Evolutionary conservation across 2,329 filamentous ascomycete genomes (phyloP), one percentile per base, ranked within the genome.

Genomic region (Furcasterigmium furcatum): DNA sequence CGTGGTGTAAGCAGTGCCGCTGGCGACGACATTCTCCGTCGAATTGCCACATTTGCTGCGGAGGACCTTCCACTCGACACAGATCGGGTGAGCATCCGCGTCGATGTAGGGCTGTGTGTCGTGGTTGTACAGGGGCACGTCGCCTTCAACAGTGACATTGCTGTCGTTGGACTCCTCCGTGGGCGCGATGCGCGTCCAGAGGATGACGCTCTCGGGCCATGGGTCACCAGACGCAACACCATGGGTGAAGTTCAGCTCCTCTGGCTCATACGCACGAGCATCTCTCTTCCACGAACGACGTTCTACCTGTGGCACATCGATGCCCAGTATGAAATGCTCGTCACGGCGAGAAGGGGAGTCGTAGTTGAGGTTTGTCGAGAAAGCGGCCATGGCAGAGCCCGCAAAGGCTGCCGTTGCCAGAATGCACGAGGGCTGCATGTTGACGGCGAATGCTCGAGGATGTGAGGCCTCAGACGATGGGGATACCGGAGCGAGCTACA

Each of bases 11-110:
- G 76, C 83, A 29, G 66, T 76, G 5, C 86, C 86, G 1, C 67
- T 68, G 43, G 76, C 70, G 2, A 79, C 77, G 25, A 77, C 67
- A 4, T 47, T 43, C 1, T 56, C 47, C 19, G 66, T 64, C 12
- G 73, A 71, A 30, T 14, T 38, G 19, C 9, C n/a, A 38, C 13
- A 25, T 4, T 8, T 16, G n/a, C n/a, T n/a, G n/a, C n/a, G n/a
- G n/a, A n/a, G n/a, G 16, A 88, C 76, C 46, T 76, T 77, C 72
- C 80, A 90, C 27, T 83, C 72, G 1, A 88, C 74, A 54, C 86
- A 90, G 25, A 88, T 73, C 0, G 85, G 83, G 7, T 80, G 58
- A 2, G 59, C 52, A 46, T 66, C 64, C 21, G 57, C 62, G 45
- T 64, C 53, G 50, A 79, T 66, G 53, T 77, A 74, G 35, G 57